Conservation (phyloP, 345 rosid species). For the Adansonia digitata region DNA sequence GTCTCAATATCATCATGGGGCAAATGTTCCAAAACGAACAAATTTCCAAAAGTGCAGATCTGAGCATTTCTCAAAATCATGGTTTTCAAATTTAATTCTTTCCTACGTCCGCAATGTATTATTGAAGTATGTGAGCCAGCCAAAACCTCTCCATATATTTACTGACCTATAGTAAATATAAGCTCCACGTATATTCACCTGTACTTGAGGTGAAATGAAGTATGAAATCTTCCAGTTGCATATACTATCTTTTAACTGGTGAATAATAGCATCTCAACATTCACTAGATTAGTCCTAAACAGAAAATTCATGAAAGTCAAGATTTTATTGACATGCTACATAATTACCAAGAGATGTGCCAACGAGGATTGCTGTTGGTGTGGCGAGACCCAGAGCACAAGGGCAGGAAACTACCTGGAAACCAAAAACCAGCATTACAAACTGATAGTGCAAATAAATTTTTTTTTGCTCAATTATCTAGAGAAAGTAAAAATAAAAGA, state of each 20-base stretch:
- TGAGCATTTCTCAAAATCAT: background rate
- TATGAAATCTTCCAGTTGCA: background rate
- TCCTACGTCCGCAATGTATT: background rate
- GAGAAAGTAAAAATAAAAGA: background rate
- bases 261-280: background rate
- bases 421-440: slow-evolving; percentile 11
- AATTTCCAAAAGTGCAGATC: background rate
- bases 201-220: background rate
- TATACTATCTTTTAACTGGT: background rate
- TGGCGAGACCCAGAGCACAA: slow-evolving; percentile 95
- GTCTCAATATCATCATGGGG: background rate
- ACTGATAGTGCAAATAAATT: background rate
- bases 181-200: background rate
- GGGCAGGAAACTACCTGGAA: slow-evolving; percentile 96
- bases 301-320: background rate
- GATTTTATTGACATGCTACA: slow-evolving; percentile 19
- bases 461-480: background rate
- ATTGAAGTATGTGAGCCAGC: background rate
- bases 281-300: background rate
- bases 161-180: background rate
- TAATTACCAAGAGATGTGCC: slow-evolving; percentile 92
- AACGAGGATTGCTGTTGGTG: slow-evolving; percentile 93
- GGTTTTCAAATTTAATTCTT: background rate
- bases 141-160: background rate
- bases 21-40: background rate